These are phyloP conservation scores for Tricholoma hemisulphureum DNA, from an alignment of 768 basidiomycete genomes.

Conservation along the genomic window DNA sequence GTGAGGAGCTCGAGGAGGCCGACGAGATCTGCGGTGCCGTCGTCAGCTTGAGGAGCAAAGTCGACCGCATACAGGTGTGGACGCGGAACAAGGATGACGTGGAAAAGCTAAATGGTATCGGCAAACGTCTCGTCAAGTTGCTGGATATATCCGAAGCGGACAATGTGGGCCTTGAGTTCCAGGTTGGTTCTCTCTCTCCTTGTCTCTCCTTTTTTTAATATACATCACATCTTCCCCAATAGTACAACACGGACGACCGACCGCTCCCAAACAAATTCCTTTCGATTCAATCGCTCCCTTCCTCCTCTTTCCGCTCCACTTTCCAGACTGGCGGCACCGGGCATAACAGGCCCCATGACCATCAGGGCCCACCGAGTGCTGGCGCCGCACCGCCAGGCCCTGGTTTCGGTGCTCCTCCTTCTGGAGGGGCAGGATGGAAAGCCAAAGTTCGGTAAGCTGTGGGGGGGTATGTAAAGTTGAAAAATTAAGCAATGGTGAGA, in stretches of 20 bases:
- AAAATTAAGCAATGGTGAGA: too few species aligned
- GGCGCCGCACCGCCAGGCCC: conserved; percentile 20
- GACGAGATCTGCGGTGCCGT: conserved; percentile 85
- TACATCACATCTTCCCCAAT: conserved; percentile 3
- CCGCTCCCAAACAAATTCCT: conserved; percentile 81
- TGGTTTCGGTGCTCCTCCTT: not conserved
- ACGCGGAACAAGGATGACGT: conserved; percentile 83
- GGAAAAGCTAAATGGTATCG: conserved; percentile 80
- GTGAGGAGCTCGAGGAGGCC: conserved; percentile 71
- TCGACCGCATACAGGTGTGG: conserved; percentile 92
- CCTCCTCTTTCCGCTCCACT: conserved; percentile 62
- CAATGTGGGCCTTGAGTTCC: conserved; percentile 85
- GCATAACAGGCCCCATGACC: conserved; percentile 13
- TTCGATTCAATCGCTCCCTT: conserved; percentile 69
- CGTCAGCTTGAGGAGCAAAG: conserved; percentile 81
- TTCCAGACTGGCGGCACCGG: conserved; percentile 43
- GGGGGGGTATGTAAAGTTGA: not conserved
- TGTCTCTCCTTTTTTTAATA: conserved; percentile 1
- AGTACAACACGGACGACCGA: conserved; percentile 89
- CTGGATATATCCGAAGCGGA: conserved; percentile 84
- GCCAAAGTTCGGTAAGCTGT: conserved; percentile 6
- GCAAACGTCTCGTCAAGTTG: conserved; percentile 76
- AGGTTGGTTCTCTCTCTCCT: conserved; percentile 47
- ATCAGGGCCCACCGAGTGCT: conserved; percentile 7
- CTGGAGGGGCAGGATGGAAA: conserved; percentile 26